Evolutionary conservation across 768 basidiomycete genomes (phyloP).

Genomic region (Suillus occidentalis): DNA sequence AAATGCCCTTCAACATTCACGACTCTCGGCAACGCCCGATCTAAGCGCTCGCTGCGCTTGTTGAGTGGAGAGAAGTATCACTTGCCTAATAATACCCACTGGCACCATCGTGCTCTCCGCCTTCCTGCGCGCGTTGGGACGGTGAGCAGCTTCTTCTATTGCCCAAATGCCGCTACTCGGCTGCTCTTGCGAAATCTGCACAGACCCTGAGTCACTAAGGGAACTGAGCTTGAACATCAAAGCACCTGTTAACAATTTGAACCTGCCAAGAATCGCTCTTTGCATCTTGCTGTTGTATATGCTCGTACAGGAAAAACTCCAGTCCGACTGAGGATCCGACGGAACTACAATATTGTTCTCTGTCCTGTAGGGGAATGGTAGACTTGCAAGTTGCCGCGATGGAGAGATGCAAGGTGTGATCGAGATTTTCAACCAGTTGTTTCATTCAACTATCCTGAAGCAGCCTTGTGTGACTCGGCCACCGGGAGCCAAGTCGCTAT

Average conservation of each 20-base stretch:
- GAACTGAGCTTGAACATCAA: slow-evolving; percentile 84
- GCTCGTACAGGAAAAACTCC: slow-evolving; percentile 57
- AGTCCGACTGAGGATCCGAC: slow-evolving; percentile 64
- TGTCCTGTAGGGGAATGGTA: slow-evolving; percentile 79
- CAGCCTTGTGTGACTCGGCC: slow-evolving; percentile 76
- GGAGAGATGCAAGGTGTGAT: slow-evolving; percentile 83
- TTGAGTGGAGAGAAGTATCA: neutral
- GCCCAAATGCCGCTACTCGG: slow-evolving; percentile 78
- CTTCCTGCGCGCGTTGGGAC: slow-evolving; percentile 52
- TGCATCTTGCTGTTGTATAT: slow-evolving; percentile 67
- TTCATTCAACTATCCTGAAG: slow-evolving; percentile 70
- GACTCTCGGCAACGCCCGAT: neutral
- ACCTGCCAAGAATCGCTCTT: slow-evolving; percentile 73
- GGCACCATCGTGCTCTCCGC: slow-evolving; percentile 46
- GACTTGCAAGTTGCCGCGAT: slow-evolving; percentile 44
- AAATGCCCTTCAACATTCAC: too few relatives aligned
- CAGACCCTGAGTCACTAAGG: slow-evolving; percentile 59
- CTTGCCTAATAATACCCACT: slow-evolving; percentile 28
- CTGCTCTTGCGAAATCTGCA: slow-evolving; percentile 81
- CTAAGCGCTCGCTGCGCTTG: neutral
- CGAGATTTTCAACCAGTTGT: slow-evolving; percentile 86
- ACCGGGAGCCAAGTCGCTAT: slow-evolving; percentile 74
- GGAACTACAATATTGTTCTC: slow-evolving; percentile 88
- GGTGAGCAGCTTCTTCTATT: slow-evolving; percentile 73
- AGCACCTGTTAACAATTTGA: slow-evolving; percentile 81